Evolutionary conservation across 179 eudicot species (phyloP).

Genomic region (Beta lomatogona): DNA sequence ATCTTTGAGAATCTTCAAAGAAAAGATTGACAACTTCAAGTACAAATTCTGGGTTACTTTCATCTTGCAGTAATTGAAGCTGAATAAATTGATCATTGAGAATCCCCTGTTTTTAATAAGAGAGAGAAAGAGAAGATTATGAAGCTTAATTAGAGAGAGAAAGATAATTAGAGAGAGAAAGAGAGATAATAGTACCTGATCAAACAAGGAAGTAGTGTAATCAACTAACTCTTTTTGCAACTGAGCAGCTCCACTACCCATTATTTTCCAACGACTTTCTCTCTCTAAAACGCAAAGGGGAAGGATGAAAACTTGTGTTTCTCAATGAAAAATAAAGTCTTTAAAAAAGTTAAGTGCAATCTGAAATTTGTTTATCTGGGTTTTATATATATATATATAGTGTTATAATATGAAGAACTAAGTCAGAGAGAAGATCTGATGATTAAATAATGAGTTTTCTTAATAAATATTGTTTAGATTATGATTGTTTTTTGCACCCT

Average conservation of each 20-base stretch:
- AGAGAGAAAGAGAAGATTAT: neutral
- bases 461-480: neutral
- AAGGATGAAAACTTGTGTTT: neutral
- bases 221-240: slow-evolving; percentile 16
- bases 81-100: slow-evolving; percentile 57
- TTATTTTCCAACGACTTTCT: slow-evolving; percentile 6
- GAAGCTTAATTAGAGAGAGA: neutral
- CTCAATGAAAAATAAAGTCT: neutral
- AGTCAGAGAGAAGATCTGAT: slow-evolving; percentile 25
- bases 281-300: neutral
- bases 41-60: slow-evolving; percentile 61
- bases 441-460: neutral
- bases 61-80: slow-evolving; percentile 60
- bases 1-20: slow-evolving; percentile 59
- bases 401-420: neutral
- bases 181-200: neutral
- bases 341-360: neutral
- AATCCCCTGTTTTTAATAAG: slow-evolving; percentile 40
- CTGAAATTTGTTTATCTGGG: slow-evolving; percentile 3
- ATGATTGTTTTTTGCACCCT: no score
- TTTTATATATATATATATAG: neutral
- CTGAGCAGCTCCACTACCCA: slow-evolving; percentile 6
- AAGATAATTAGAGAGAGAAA: neutral
- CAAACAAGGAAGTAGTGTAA: slow-evolving; percentile 6
- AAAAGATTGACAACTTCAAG: slow-evolving; percentile 49